A percentile compares a stretch with the other conserved stretches of the same genome.
These are phyloP conservation scores for Lolium perenne DNA, from an alignment of 176 grass and related monocot species.

Conservation along the genomic window DNA sequence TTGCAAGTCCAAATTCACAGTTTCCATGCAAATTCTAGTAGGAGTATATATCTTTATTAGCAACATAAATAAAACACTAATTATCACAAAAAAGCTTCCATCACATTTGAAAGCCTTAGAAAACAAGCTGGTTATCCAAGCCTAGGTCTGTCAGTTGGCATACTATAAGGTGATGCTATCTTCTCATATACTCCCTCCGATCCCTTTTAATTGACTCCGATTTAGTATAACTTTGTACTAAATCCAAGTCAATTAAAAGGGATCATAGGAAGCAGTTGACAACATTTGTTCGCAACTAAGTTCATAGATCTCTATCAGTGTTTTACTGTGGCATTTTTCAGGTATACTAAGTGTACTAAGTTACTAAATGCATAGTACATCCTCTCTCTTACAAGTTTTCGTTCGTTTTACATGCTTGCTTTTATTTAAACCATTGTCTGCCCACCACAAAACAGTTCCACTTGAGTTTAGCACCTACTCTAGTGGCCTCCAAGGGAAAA, in stretches of 20 bases:
- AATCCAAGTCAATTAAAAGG: too few relatives aligned
- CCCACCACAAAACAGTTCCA: background rate
- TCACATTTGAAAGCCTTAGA: background rate
- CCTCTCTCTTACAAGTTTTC: background rate
- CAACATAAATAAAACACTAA: background rate
- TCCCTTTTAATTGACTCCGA: too few relatives aligned
- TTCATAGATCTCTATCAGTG: too few relatives aligned
- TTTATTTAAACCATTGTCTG: background rate
- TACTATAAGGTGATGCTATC: background rate
- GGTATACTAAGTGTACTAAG: too few relatives aligned
- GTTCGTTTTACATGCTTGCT: background rate
- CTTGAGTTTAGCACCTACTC: background rate
- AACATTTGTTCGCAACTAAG: background rate
- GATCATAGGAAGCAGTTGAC: background rate
- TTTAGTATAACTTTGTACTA: too few relatives aligned
- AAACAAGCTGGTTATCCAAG: background rate
- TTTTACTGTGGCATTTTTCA: too few relatives aligned
- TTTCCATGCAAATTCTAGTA: background rate
- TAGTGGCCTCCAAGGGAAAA: background rate
- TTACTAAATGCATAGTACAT: too few relatives aligned
- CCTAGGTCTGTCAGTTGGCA: background rate
- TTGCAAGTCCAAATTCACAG: background rate
- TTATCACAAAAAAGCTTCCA: background rate
- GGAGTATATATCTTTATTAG: background rate
- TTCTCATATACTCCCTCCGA: too few relatives aligned